These are phyloP conservation scores for Naganishia sp. DNA, from an alignment of 1,284 basidiomycete species.

Conservation along the genomic window DNA sequence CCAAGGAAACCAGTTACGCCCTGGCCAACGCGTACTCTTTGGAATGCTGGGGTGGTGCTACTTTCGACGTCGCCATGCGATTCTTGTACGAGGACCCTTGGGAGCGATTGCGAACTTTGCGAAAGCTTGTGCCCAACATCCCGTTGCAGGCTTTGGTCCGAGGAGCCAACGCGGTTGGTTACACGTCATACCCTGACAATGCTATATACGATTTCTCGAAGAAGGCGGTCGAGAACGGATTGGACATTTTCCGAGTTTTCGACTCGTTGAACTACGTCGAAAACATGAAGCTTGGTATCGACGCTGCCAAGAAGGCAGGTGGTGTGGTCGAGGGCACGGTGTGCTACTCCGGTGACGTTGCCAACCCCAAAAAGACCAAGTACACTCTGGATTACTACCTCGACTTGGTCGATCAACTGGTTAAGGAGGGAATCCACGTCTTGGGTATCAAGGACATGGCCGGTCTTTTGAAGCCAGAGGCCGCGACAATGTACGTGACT, in stretches of 20 bases:
- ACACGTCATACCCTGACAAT: constrained; percentile 99
- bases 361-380: constrained; percentile 92
- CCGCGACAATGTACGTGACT: constrained; percentile 73
- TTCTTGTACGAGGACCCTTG: constrained; percentile 99
- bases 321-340: constrained; percentile 97
- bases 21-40: constrained; percentile 93
- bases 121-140: constrained; percentile 97
- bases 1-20: constrained; percentile 94
- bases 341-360: constrained; percentile 98
- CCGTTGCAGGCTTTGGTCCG: constrained; percentile 98
- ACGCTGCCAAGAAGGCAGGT: constrained; percentile 98
- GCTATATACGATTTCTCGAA: constrained; percentile 99
- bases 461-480: constrained; percentile 91
- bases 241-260: constrained; percentile 99
- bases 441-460: constrained; percentile 99
- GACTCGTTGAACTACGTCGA: constrained; percentile 98
- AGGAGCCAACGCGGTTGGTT: constrained; percentile 98
- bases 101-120: constrained; percentile 93
- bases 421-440: constrained; percentile 94
- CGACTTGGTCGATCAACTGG: constrained; percentile 90
- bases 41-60: constrained; percentile 99
- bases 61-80: constrained; percentile 99
- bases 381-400: constrained; percentile 99
- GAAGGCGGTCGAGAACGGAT: constrained; percentile 95
- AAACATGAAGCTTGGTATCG: constrained; percentile 94